Evolutionary conservation across 345 rosid genomes (phyloP), one percentile per base, ranked within the genome.

Genomic region (Anastatica hierochuntica): DNA sequence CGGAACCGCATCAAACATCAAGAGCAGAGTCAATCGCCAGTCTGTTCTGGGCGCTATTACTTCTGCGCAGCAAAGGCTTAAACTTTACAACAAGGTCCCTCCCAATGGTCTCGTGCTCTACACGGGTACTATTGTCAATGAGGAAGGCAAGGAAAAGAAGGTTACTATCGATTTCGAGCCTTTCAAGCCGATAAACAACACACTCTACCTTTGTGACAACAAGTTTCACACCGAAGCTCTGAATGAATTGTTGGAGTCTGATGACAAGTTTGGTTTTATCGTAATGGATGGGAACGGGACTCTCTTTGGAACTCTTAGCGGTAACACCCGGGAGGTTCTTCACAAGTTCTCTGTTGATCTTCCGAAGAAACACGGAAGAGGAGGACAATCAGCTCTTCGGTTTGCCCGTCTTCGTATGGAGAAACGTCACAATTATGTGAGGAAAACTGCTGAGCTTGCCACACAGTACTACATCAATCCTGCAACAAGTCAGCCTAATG

Each of bases 351-450:
- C 77, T 39, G 86, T 78, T 33, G 90, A 83, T 68, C 67, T 80
- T 44, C 90, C 87, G 1, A 80, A 83, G 77, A 83, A 83, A 59
- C 90, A 83, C 24, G 90, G 82, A 33, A 80, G 87, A 72, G 87
- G 90, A 74, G 87, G 87, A 26, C 84, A 78, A 56, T 83, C 90
- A 17, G 86, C 90, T 42, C 79, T 83, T 4, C 80, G 84, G 19
- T 83, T 83, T 77, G 90, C 84, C 43, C 80, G 84, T 58, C 82
- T 83, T 48, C 76, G 84, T 13, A 83, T 80, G 86, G 90, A 83
- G 72, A 83, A 80, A 43, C 84, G 82, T 7, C 84, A 80, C 68
- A 80, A 83, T 19, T 42, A 42, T 26, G 26, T 42, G 14, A 19
- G 46, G 46, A 42, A 19, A 19, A 11, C 14, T 11, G 24, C 26